A percentile compares a stretch with the other conserved stretches of the same genome.
Evolutionary conservation across 768 basidiomycete genomes (phyloP).

Genomic region (Glaciozyma martinii): DNA sequence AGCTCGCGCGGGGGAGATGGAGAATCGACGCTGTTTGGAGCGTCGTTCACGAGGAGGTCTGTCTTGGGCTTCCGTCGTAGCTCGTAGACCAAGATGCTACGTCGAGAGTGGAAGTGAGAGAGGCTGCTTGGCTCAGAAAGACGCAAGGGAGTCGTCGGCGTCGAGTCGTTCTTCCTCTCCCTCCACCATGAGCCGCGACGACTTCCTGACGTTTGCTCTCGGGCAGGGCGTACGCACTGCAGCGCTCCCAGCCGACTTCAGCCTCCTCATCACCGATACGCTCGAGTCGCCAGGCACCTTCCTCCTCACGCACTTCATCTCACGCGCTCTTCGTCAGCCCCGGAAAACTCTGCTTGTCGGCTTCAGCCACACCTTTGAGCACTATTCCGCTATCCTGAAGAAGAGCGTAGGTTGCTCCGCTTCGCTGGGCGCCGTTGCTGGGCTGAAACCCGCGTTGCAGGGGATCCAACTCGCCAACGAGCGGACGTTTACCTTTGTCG

Average conservation of each 20-base stretch:
- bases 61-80: too few relatives aligned
- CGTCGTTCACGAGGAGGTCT: too few relatives aligned
- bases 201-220: too few relatives aligned
- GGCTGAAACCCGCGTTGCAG: neutral
- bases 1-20: too few relatives aligned
- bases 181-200: too few relatives aligned
- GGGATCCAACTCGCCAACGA: slow-evolving; percentile 18
- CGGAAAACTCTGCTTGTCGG: slow-evolving; percentile 14
- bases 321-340: slow-evolving; percentile 4
- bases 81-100: too few relatives aligned
- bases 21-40: too few relatives aligned
- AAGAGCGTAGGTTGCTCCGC: slow-evolving; percentile 8
- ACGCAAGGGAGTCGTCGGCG: too few relatives aligned
- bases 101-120: too few relatives aligned
- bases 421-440: neutral
- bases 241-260: neutral
- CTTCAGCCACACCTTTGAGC: slow-evolving; percentile 13
- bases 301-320: slow-evolving; percentile 17
- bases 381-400: slow-evolving; percentile 15
- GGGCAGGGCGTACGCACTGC: too few relatives aligned
- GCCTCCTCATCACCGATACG: slow-evolving; percentile 15
- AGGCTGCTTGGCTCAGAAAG: too few relatives aligned
- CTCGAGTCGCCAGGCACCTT: slow-evolving; percentile 25
- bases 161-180: too few relatives aligned
- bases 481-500: slow-evolving; percentile 8